A percentile compares a stretch with the other conserved stretches of the same genome.
Conservation (phyloP, 805 yeast genomes). For the Kluyveromyces nonfermentans region DNA sequence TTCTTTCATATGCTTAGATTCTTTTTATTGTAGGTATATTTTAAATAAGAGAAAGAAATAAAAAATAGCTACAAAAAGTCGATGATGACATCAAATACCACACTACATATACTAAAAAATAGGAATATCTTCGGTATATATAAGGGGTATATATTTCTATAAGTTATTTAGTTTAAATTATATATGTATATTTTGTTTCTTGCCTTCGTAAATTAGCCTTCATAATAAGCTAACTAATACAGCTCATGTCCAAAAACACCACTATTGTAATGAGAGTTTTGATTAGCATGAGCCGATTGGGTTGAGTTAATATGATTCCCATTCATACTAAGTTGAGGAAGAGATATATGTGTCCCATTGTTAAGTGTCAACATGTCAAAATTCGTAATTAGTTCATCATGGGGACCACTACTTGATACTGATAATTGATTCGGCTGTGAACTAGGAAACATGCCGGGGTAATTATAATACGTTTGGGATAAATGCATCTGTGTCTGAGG, state of each 20-base stretch:
- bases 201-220: not conserved
- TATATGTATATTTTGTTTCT: no score
- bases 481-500: conserved; percentile 1
- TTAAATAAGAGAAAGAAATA: no score
- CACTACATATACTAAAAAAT: no score
- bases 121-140: no score
- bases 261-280: conserved; percentile 2
- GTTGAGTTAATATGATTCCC: conserved; percentile 10
- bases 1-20: no score
- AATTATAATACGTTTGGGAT: conserved; percentile 15
- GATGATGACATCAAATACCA: no score
- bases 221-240: not conserved
- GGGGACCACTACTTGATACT: conserved; percentile 5
- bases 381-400: conserved; percentile 22
- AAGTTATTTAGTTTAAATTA: not conserved
- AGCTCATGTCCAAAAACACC: conserved; percentile 3
- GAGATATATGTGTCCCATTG: conserved; percentile 23
- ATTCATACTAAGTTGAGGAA: conserved; percentile 25
- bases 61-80: no score
- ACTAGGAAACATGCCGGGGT: conserved; percentile 27
- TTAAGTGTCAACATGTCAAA: conserved; percentile 23
- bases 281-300: not conserved
- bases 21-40: no score
- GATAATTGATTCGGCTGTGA: conserved; percentile 8
- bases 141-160: not conserved